phyloP scores from a whole-genome alignment of 495 filamentous ascomycete genomes.

The Podospora sp. region DNA sequence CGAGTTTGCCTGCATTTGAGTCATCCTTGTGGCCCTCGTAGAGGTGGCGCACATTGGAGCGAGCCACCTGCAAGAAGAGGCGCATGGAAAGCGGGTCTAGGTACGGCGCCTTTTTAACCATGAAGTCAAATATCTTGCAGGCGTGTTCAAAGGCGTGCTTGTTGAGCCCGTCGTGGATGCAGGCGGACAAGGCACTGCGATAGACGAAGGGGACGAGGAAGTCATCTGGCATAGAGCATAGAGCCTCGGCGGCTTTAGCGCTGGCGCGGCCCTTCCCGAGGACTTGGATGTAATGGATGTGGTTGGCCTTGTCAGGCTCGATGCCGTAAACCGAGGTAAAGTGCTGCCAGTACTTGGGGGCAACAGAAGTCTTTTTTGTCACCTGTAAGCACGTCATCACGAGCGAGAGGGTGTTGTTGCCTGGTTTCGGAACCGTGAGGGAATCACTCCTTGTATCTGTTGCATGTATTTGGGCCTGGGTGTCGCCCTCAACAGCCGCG shows the following conservation, averaged over 20 bases:
- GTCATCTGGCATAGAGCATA: slow-evolving; percentile 53
- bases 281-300: slow-evolving; percentile 65
- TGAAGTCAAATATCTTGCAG: slow-evolving; percentile 57
- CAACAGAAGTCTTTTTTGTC: slow-evolving; percentile 51
- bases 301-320: slow-evolving; percentile 69
- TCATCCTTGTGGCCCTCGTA: slow-evolving; percentile 18
- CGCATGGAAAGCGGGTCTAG: slow-evolving; percentile 49
- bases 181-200: slow-evolving; percentile 69
- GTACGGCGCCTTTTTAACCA: slow-evolving; percentile 46
- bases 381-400: slow-evolving; percentile 63
- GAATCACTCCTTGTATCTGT: slow-evolving; percentile 7
- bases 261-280: slow-evolving; percentile 66
- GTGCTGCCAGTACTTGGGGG: slow-evolving; percentile 71
- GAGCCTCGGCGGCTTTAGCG: slow-evolving; percentile 51
- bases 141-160: slow-evolving; percentile 59
- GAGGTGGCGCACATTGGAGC: slow-evolving; percentile 34
- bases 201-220: slow-evolving; percentile 57
- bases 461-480: not conserved
- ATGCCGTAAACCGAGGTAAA: slow-evolving; percentile 61
- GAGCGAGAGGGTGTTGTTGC: slow-evolving; percentile 70
- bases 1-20: slow-evolving; percentile 20
- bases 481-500: not conserved
- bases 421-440: slow-evolving; percentile 47
- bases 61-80: slow-evolving; percentile 44
- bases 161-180: slow-evolving; percentile 72